Conservation (phyloP, 495 filamentous ascomycete species). For the Penicillium antarcticum region DNA sequence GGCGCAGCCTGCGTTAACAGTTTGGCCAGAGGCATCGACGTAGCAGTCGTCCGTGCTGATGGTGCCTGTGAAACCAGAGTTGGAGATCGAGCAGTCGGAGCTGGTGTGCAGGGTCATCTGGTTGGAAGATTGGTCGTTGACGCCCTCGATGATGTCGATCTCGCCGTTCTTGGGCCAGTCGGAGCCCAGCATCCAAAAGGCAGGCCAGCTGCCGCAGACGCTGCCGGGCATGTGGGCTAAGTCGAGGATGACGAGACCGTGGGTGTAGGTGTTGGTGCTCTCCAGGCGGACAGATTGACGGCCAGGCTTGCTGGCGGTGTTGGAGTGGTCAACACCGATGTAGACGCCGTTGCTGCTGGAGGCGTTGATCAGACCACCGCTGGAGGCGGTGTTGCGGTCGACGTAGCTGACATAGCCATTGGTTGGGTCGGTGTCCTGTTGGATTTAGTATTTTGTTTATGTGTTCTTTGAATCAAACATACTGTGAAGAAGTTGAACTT, state of each 20-base stretch:
- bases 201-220: slow-evolving; percentile 59
- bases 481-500: slow-evolving; percentile 51
- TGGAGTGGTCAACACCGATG: slow-evolving; percentile 40
- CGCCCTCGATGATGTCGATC: slow-evolving; percentile 73
- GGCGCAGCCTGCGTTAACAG: slow-evolving; percentile 52
- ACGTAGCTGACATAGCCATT: slow-evolving; percentile 66
- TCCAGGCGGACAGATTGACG: slow-evolving; percentile 55
- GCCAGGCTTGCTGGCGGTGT: slow-evolving; percentile 45
- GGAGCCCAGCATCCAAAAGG: slow-evolving; percentile 53
- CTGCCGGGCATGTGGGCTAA: slow-evolving; percentile 53
- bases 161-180: slow-evolving; percentile 70
- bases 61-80: slow-evolving; percentile 41
- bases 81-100: slow-evolving; percentile 52
- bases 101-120: slow-evolving; percentile 66
- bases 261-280: slow-evolving; percentile 49
- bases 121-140: slow-evolving; percentile 54
- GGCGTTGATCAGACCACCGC: slow-evolving; percentile 52
- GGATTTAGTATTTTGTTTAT: slow-evolving; percentile 2
- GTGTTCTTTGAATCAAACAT: slow-evolving; percentile 7
- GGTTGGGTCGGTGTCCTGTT: slow-evolving; percentile 56
- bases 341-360: slow-evolving; percentile 35
- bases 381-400: slow-evolving; percentile 47
- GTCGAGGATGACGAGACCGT: slow-evolving; percentile 58
- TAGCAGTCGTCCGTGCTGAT: slow-evolving; percentile 49
- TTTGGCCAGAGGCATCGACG: slow-evolving; percentile 42